A percentile compares a stretch with the other conserved stretches of the same genome.
phyloP scores from a whole-genome alignment of 2,329 filamentous ascomycete genomes.

The Chrysosporium keratinophilum region DNA sequence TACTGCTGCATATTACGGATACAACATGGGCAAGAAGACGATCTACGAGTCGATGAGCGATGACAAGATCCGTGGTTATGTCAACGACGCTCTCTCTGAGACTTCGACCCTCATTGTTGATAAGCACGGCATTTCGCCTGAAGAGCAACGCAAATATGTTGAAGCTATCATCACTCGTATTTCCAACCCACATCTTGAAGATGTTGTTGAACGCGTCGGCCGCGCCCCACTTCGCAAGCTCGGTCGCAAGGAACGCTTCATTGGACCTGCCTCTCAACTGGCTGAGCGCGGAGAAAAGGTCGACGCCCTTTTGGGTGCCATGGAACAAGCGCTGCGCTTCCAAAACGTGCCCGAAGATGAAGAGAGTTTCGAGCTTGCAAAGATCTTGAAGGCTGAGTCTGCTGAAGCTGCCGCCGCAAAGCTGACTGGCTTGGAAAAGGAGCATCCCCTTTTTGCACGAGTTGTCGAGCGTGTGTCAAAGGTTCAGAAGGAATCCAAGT shows the following conservation, averaged over 20 bases:
- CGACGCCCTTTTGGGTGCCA: conserved; percentile 63
- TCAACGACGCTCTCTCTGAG: conserved; percentile 70
- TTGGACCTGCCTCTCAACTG: conserved; percentile 80
- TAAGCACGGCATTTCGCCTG: conserved; percentile 68
- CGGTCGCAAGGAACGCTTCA: conserved; percentile 87
- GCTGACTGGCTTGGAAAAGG: conserved; percentile 68
- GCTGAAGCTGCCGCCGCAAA: conserved; percentile 66
- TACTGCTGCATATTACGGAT: conserved; percentile 89
- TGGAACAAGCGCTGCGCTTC: conserved; percentile 91
- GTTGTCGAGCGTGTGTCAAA: conserved; percentile 70
- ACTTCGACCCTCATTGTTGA: conserved; percentile 74
- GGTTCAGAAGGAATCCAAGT: conserved; percentile 53
- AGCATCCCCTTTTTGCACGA: conserved; percentile 65
- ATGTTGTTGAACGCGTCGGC: conserved; percentile 88
- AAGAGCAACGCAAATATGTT: conserved; percentile 77
- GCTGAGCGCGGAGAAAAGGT: conserved; percentile 68
- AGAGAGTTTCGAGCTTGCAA: conserved; percentile 74
- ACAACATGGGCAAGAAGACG: conserved; percentile 72
- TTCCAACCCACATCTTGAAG: conserved; percentile 84
- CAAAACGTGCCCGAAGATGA: conserved; percentile 88
- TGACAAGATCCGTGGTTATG: conserved; percentile 65
- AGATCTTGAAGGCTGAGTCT: conserved; percentile 66
- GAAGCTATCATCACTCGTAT: conserved; percentile 87
- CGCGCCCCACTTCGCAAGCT: conserved; percentile 91
- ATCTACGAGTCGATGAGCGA: conserved; percentile 85